Evolutionary conservation across 2,329 filamentous ascomycete genomes (phyloP), one percentile per base, ranked within the genome.

Genomic region (Colletotrichum tabaci): DNA sequence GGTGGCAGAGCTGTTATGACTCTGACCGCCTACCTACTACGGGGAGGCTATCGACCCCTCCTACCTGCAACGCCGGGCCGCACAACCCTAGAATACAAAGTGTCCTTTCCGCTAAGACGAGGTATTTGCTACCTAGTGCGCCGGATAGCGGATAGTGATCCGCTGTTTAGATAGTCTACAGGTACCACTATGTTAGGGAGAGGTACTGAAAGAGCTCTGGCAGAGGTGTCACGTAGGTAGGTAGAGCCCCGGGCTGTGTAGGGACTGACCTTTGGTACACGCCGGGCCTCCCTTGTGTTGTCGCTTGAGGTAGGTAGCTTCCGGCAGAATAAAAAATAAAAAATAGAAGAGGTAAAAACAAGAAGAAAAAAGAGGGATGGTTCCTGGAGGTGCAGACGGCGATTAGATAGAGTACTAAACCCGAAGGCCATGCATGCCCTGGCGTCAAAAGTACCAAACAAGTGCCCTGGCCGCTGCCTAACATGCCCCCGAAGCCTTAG

Each of bases 61-160:
- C 66, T 18, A 35, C 23, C 9, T 30, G 26, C 3, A 53, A 38
- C 64, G 55, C 55, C 23, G 55, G 64, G 64, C 64, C 64, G 53
- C 63, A 66, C 64, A 66, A 53, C 64, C 64, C 64, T 66, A 66
- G 46, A 46, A n/a, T 15, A 23, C 10, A 9, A 50, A 38, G 46
- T n/a, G 44, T 3, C 35, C 35, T 12, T 23, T 7, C 15, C 8
- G 38, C 13, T 21, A 2, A 44, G 21, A 42, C 56, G 16, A 44
- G n/a, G 40, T 60, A n/a, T 3, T 38, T 8, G 35, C 40, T 21
- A 7, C 38, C 12, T 21, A 23, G 38, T 21, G 23, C n/a, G 15
- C 13, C n/a, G 23, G 38, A 6, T 9, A 26, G 44, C 16, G 21
- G 47, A 21, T 26, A 12, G 21, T 10, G 21, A 26, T 10, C n/a